Conservation (phyloP, 352 stramenopile genomes). For the Phytopythium ostracodes region DNA sequence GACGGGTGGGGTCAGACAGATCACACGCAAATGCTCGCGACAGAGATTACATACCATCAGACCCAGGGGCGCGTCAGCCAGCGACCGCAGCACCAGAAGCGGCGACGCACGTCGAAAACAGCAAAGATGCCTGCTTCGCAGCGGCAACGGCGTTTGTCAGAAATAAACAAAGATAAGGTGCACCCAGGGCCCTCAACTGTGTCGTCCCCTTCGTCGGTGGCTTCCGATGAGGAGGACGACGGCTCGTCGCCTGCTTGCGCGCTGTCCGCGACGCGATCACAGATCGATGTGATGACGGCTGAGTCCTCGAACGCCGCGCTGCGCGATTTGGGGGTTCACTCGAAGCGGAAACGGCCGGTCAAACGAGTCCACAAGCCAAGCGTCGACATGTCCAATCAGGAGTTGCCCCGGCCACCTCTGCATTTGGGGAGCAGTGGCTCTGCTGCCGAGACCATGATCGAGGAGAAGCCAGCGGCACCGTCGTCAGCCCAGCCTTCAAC, state of each 20-base stretch:
- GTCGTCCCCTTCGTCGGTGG: neutral
- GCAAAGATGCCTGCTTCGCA: too few species aligned
- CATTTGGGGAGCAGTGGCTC: neutral
- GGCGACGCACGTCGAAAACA: neutral
- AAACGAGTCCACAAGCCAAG: neutral
- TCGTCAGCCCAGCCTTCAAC: neutral
- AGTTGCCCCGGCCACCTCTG: neutral
- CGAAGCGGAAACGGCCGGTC: neutral
- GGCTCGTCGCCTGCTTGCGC: neutral
- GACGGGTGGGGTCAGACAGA: neutral
- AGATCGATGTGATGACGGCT: neutral
- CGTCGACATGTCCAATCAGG: neutral
- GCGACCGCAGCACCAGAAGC: neutral
- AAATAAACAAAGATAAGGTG: neutral
- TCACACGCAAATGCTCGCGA: neutral
- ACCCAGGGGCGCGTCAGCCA: neutral
- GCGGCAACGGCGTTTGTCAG: neutral
- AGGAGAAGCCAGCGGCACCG: neutral
- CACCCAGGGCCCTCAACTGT: neutral
- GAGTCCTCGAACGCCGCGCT: too few species aligned
- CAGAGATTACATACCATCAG: neutral
- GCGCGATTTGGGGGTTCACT: neutral
- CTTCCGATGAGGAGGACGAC: neutral
- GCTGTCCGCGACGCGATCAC: neutral
- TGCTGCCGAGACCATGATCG: neutral